These are phyloP conservation scores for Fusarium guadeloupense DNA, from an alignment of 2,329 filamentous ascomycete species.

Conservation along the genomic window DNA sequence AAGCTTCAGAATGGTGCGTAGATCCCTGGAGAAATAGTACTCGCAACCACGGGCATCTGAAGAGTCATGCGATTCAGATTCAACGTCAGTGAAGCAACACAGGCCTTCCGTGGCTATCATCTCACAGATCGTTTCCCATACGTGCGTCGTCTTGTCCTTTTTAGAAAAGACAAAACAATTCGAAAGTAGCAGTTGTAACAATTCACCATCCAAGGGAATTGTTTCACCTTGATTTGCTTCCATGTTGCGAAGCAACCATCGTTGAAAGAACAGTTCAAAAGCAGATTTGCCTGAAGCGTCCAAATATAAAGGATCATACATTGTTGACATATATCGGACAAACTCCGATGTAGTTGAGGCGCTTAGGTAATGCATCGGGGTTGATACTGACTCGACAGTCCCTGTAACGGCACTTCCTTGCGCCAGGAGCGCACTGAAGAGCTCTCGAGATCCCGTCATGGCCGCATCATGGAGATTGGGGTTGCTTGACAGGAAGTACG, in stretches of 20 bases:
- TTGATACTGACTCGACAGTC: not conserved
- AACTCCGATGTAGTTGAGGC: not conserved
- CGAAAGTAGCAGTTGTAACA: not conserved
- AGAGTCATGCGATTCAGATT: too few relatives aligned
- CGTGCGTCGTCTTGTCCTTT: not conserved
- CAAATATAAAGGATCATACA: not conserved
- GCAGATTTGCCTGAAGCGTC: not conserved
- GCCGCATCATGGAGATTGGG: not conserved
- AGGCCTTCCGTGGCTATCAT: rapidly evolving
- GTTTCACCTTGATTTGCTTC: rapidly evolving
- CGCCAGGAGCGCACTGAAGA: not conserved
- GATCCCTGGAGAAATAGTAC: not conserved
- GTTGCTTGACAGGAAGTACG: not conserved
- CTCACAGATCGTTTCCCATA: not conserved
- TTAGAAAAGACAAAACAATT: not conserved
- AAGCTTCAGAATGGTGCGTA: not conserved
- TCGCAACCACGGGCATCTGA: not conserved
- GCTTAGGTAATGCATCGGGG: not conserved
- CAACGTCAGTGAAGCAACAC: not conserved
- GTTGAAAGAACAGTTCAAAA: not conserved
- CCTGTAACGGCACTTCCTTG: not conserved
- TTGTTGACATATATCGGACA: not conserved
- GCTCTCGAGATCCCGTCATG: not conserved
- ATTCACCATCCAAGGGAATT: not conserved
- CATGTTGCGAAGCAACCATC: not conserved